A percentile compares a stretch with the other conserved stretches of the same genome.
These are phyloP conservation scores for Sordariomycetes sp. DNA, from an alignment of 2,329 filamentous ascomycete genomes.

Conservation along the genomic window DNA sequence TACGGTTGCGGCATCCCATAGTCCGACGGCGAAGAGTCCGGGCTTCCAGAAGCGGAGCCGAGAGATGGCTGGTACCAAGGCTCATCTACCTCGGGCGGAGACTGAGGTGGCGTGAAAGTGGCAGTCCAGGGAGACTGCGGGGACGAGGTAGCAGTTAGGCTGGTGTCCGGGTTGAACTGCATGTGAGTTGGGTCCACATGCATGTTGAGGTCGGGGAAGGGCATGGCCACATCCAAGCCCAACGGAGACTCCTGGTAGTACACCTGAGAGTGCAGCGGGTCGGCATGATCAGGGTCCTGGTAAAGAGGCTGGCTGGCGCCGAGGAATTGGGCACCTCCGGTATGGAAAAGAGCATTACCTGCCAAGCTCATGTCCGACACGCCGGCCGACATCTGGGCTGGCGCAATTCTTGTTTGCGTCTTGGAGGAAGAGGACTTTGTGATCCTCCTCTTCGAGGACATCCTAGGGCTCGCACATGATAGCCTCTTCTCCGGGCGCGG, in stretches of 20 bases:
- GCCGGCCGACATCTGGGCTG: slow-evolving; percentile 21
- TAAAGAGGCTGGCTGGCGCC: slow-evolving; percentile 38
- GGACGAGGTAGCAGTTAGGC: slow-evolving; percentile 34
- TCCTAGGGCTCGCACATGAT: slow-evolving; percentile 1
- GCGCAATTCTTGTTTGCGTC: slow-evolving; percentile 15
- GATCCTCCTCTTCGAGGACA: slow-evolving; percentile 2
- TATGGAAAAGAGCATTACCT: slow-evolving; percentile 33
- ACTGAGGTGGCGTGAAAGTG: slow-evolving; percentile 3
- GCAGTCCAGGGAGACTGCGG: slow-evolving; percentile 26
- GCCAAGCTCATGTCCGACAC: slow-evolving; percentile 37
- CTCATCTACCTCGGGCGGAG: slow-evolving; percentile 1
- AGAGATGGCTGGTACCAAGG: slow-evolving; percentile 3
- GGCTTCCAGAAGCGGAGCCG: slow-evolving; percentile 1
- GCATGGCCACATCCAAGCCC: slow-evolving; percentile 26
- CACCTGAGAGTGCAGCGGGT: slow-evolving; percentile 32
- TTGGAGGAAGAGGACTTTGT: slow-evolving; percentile 1
- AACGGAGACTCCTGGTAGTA: slow-evolving; percentile 33
- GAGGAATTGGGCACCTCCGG: slow-evolving; percentile 22
- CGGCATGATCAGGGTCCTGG: slow-evolving; percentile 29
- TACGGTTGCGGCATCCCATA: slow-evolving; percentile 2
- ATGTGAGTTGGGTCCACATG: slow-evolving; percentile 45
- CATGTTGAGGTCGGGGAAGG: slow-evolving; percentile 27
- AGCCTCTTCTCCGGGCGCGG: slow-evolving; percentile 7
- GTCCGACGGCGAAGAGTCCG: slow-evolving; percentile 1
- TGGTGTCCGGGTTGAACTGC: slow-evolving; percentile 37